Base-by-base conservation (phyloP, 2,329 filamentous ascomycete genomes). In the Colletotrichum sidae region DNA sequence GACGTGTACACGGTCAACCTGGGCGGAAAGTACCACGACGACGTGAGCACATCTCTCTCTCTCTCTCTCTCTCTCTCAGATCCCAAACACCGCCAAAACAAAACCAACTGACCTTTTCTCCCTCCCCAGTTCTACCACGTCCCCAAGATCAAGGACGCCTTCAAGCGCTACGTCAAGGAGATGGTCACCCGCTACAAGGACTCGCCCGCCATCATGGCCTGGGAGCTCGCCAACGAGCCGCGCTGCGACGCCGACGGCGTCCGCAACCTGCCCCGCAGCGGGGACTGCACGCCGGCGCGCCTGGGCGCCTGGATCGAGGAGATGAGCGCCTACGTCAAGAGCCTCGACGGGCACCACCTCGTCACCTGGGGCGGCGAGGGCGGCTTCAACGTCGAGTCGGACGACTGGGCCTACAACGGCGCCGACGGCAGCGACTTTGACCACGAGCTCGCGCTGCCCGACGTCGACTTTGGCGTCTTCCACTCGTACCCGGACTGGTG, bases 211-310 rank as follows among this genome's bases (percentile, higher is more conserved):
- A 79, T 85, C 54, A 83, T 86, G 70, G 81, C 83, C 1, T 86
- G 83, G 84, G 82, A 85, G 68, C 75, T 85, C 10, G 86, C 81
- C 61, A 92, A 92, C 69, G 89, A 92, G 65, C 80, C 81, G 17
- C 81, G 82, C 63, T 85, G 83, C 72, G 81, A 80, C 25, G 82
- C 78, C 33, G 81, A 84, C 55, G 75, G 71, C 7, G 70, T 69
- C 8, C 81, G 82, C 62, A 84, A 84, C 71, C 78, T 84, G 0
- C 81, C 81, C 1, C 74, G 75, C 1, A 79, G 79, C 39, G 67
- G 64, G 0, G 69, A 72, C 68, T 84, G 82, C 70, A 77, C 72
- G 1, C 74, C 84, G 0, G 77, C 78, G 2, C 72, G 79, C 2
- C 72, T 86, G 9, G 81, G 79, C 1, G 72, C 70, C 0, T 87